Base-by-base conservation (phyloP, 768 basidiomycete genomes). In the Phanerodontia chrysosporium region DNA sequence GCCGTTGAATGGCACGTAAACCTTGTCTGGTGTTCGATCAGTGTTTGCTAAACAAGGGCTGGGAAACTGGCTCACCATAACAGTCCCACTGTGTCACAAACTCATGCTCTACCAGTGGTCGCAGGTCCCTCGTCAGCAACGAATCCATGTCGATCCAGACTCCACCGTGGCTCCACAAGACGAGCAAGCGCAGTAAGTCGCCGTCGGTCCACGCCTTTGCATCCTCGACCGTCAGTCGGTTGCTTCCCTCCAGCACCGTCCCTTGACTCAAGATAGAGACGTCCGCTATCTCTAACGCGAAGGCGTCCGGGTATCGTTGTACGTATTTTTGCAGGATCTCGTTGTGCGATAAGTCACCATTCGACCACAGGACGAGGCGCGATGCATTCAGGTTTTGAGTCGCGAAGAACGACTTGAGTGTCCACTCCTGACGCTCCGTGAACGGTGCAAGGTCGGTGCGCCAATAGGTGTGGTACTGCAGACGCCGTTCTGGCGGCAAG, bases 21-120 rank as follows among this genome's bases (percentile, higher is more conserved):
- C 75, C 70, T 90, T 89, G 74, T 90, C 89, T 89, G 65, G 48
- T 4, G n/a, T 28, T n/a, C 25, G 9, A 39, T 36, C 16, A n/a
- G 28, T 29, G 24, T 25, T 6, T 22, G 7, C 28, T 16, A 56
- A 28, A 32, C 30, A 24, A 54, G 42, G n/a, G 13, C 2, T 6
- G 32, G 21, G 18, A 76, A 75, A 69, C 76, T 76, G 76, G 28
- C 85, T 46, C 69, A 94, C 95, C 92, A 67, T 98, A 98, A 71
- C 96, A 98, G 69, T 98, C 96, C 96, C 96, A 98, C 67, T 98
- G 95, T 1, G 93, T 96, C 10, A 98, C 92, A 69, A 95, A 98
- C 72, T 98, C 96, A 66, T 92, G 89, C 70, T 97, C 95, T 5
- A 90, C 79, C 56, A 98, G 76, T 9, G 95, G 94, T 2, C 85